Conservation (phyloP, 2,329 filamentous ascomycete genomes). For the Lasiodiplodia gonubiensis region DNA sequence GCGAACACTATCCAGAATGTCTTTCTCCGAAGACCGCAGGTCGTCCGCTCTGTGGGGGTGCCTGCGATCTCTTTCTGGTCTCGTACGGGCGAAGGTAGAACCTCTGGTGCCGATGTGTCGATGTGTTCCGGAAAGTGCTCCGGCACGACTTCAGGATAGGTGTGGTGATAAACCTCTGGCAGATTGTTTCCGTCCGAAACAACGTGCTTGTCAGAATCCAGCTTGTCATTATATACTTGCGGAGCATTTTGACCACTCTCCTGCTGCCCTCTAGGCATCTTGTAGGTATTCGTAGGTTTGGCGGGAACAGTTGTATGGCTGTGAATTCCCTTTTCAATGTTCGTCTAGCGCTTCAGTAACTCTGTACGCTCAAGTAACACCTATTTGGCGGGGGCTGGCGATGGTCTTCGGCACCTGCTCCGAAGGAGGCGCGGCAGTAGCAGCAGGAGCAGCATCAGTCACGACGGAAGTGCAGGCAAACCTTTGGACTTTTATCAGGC, state of each 20-base stretch:
- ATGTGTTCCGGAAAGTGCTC: not conserved
- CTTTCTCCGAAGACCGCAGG: constrained; percentile 9
- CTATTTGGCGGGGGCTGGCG: too few relatives aligned
- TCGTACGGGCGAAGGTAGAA: not conserved
- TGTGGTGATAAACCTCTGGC: not conserved
- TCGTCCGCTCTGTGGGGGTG: not conserved
- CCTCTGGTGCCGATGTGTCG: not conserved
- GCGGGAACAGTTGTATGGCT: too few relatives aligned
- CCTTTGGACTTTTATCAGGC: too few relatives aligned
- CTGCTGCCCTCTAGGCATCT: not conserved
- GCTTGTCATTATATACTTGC: not conserved
- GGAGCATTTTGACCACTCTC: not conserved
- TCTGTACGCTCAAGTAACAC: too few relatives aligned
- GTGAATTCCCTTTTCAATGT: too few relatives aligned
- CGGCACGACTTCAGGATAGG: not conserved
- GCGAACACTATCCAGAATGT: not conserved
- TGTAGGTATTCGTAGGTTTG: too few relatives aligned
- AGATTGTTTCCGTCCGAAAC: not conserved
- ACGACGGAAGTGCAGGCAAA: too few relatives aligned
- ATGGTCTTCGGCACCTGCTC: too few relatives aligned
- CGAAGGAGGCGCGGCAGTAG: too few relatives aligned
- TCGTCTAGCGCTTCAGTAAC: too few relatives aligned
- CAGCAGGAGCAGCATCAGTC: too few relatives aligned
- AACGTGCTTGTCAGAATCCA: not conserved
- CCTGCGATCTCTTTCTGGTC: not conserved